phyloP scores from a whole-genome alignment of 139 green algal species.

The Pycnococcus provasolii region DNA sequence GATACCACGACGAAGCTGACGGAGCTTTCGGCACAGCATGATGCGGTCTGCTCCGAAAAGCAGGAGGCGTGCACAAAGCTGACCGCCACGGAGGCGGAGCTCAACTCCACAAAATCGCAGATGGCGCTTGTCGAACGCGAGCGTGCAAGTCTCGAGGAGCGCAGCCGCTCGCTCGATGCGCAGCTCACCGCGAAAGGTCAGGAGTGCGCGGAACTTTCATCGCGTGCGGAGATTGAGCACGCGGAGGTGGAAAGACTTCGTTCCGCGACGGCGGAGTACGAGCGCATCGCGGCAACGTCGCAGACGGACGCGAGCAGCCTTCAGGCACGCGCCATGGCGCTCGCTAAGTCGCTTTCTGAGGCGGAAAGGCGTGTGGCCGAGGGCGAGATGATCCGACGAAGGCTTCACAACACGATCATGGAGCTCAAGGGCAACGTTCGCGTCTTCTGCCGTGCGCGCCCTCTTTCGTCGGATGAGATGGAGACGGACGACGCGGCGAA shows the following conservation, averaged over 20 bases:
- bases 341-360: neutral
- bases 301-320: neutral
- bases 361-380: neutral
- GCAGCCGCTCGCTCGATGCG: neutral
- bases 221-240: neutral
- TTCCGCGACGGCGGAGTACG: neutral
- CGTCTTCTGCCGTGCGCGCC: conserved; percentile 29
- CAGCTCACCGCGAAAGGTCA: neutral
- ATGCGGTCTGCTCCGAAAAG: neutral
- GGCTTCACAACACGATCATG: conserved; percentile 27
- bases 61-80: neutral
- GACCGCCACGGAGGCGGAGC: too few relatives aligned
- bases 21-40: neutral
- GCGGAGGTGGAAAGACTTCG: neutral
- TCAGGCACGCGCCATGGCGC: neutral
- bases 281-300: neutral
- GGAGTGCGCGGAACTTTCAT: neutral
- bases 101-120: neutral
- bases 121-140: neutral
- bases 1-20: conserved; percentile 2
- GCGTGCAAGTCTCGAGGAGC: too few relatives aligned
- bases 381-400: neutral
- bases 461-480: conserved; percentile 12
- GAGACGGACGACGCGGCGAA: neutral
- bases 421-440: conserved; percentile 33